These are phyloP conservation scores for Apiospora sp. DNA, from an alignment of 2,329 filamentous ascomycete species.

Conservation along the genomic window DNA sequence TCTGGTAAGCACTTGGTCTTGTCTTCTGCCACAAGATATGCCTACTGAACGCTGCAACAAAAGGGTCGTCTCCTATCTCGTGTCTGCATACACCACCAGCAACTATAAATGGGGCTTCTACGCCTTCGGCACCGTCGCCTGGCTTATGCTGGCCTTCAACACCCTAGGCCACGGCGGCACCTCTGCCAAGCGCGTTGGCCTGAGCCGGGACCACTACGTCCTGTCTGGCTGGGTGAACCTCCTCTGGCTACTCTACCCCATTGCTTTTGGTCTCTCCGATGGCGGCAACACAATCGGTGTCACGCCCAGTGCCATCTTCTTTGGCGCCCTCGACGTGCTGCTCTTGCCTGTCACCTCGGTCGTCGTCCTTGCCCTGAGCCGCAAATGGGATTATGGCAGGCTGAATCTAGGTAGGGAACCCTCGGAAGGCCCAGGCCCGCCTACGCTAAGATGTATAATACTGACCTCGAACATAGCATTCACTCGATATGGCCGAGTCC, in stretches of 20 bases:
- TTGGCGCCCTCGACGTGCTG: constrained; percentile 61
- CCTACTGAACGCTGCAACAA: constrained; percentile 24
- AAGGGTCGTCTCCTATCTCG: constrained; percentile 57
- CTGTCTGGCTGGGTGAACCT: constrained; percentile 58
- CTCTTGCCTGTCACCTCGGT: constrained; percentile 54
- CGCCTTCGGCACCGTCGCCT: constrained; percentile 58
- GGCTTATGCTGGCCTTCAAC: constrained; percentile 53
- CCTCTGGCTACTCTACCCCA: constrained; percentile 62
- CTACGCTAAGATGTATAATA: neutral
- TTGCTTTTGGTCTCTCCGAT: constrained; percentile 61
- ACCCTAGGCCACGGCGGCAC: constrained; percentile 50
- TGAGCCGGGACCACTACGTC: constrained; percentile 53
- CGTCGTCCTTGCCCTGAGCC: constrained; percentile 52
- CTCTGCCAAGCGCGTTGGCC: constrained; percentile 50
- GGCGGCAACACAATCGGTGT: constrained; percentile 59
- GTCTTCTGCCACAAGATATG: neutral
- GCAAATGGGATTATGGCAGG: constrained; percentile 59
- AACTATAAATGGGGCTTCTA: constrained; percentile 68
- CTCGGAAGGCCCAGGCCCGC: neutral
- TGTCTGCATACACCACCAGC: constrained; percentile 54
- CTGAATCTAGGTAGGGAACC: constrained; percentile 51
- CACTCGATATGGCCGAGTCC: constrained; percentile 62
- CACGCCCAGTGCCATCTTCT: constrained; percentile 57
- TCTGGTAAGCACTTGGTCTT: constrained; percentile 46
- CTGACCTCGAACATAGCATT: constrained; percentile 44